Base-by-base conservation (phyloP, 345 rosid species). In the Brassica carinata region DNA sequence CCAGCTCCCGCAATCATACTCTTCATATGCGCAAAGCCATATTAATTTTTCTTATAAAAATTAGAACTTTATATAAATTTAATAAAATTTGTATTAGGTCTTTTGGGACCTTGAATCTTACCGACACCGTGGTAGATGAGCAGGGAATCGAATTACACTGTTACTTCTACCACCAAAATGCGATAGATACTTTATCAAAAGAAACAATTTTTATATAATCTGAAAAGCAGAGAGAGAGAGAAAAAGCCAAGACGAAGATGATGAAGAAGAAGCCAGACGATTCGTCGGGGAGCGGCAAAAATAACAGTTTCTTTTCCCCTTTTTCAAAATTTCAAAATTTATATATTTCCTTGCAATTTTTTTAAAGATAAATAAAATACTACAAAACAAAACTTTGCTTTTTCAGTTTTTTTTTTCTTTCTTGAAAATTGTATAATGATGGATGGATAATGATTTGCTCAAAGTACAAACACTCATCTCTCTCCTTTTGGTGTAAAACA, bases 51-150 rank as follows among this genome's bases (percentile, higher is more conserved):
- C 2, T 5, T 51, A 2, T 9, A 23, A 57, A 57, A 57, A 57
- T 17, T 15, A 0, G 15, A 48, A 48, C 55, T 17, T 61, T 23
- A 26, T 8, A 23, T 23, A 23, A 59, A n/a, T n/a, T n/a, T n/a
- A 59, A 59, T 26, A 3, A 0, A 14, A 48, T 4, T 48, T 26
- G 5, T 62, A 13, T 0, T 14, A 63, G 2, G 18, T 13, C 18
- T 29, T 27, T 48, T 48, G 7, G 67, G 38, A 63, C 67, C 36
- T 63, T 78, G 57, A 59, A 67, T 73, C 43, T 6, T 72, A 72
- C 82, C 82, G 77, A 79, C 82, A 79, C 82, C 82, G 31, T 71
- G 45, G 67, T 48, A 10, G 69, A 72, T 66, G 69, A 61, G 77
- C n/a, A 69, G 74, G 53, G 74, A 67, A 73, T 73, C 78, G 48